These are phyloP conservation scores for Schizosaccharomyces versatilis DNA, from an alignment of 1,139 yeast genomes.

Conservation along the genomic window DNA sequence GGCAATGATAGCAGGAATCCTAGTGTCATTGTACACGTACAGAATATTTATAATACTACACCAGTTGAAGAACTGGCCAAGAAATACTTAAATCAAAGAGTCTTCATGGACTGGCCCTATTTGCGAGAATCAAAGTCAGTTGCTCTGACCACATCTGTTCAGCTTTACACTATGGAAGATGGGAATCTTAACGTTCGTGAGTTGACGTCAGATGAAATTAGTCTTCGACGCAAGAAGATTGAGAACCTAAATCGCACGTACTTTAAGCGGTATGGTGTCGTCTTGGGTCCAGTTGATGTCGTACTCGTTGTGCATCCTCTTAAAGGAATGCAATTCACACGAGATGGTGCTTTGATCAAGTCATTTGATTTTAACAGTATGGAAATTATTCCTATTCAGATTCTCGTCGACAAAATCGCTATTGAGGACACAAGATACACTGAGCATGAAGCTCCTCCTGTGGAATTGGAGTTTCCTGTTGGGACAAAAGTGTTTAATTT, in stretches of 20 bases:
- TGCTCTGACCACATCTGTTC: conserved; percentile 30
- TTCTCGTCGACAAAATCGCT: conserved; percentile 52
- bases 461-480: conserved; percentile 61
- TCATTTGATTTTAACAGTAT: conserved; percentile 28
- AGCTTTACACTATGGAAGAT: not conserved
- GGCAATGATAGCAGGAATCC: conserved; percentile 70
- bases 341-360: conserved; percentile 59
- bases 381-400: conserved; percentile 45
- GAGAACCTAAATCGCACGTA: conserved; percentile 23
- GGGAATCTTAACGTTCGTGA: not conserved
- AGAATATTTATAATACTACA: conserved; percentile 31
- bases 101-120: conserved; percentile 76
- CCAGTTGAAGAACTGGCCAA: conserved; percentile 31
- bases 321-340: conserved; percentile 51
- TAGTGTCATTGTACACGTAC: conserved; percentile 47
- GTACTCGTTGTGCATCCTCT: conserved; percentile 51
- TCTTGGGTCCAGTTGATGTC: conserved; percentile 31
- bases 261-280: conserved; percentile 34
- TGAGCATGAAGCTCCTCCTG: conserved; percentile 55
- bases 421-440: conserved; percentile 53
- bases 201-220: not conserved
- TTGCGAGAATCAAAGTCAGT: conserved; percentile 58
- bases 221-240: conserved; percentile 13
- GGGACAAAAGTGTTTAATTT: conserved; percentile 56
- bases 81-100: conserved; percentile 34